These are phyloP conservation scores for Corylus heterophylla DNA, from an alignment of 306 rosid genomes.

Conservation along the genomic window DNA sequence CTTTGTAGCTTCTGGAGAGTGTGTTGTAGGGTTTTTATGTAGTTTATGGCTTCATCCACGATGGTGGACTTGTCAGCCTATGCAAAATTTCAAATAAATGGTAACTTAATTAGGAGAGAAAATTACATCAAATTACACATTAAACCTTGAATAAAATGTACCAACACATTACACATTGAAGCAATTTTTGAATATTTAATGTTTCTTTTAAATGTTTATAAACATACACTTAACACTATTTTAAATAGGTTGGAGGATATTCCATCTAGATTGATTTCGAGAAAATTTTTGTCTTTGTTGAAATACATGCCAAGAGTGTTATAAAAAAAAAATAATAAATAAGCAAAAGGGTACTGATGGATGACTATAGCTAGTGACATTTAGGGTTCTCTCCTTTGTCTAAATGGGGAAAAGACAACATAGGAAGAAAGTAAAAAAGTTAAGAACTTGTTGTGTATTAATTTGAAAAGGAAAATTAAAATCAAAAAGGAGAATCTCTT, in stretches of 20 bases:
- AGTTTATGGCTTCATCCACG: conserved; percentile 72
- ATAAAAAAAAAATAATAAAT: neutral
- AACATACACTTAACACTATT: too few relatives aligned
- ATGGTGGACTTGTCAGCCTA: conserved; percentile 68
- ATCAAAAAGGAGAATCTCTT: neutral
- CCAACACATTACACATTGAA: neutral
- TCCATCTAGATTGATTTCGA: too few relatives aligned
- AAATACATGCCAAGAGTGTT: neutral
- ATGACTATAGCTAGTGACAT: neutral
- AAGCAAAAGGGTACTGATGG: neutral
- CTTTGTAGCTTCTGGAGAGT: conserved; percentile 48
- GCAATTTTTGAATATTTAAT: too few relatives aligned
- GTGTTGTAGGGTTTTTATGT: conserved; percentile 43
- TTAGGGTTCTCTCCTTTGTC: neutral
- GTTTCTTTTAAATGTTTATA: too few relatives aligned
- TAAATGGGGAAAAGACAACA: neutral
- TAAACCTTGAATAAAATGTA: neutral
- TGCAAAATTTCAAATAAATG: neutral
- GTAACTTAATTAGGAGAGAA: neutral
- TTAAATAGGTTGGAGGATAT: too few relatives aligned
- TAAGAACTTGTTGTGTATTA: neutral
- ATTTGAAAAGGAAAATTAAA: neutral
- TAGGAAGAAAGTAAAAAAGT: neutral
- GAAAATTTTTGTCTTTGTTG: too few relatives aligned
- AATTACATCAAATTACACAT: neutral